Base-by-base conservation (phyloP, 768 basidiomycete genomes). In the Lactarius indigo region DNA sequence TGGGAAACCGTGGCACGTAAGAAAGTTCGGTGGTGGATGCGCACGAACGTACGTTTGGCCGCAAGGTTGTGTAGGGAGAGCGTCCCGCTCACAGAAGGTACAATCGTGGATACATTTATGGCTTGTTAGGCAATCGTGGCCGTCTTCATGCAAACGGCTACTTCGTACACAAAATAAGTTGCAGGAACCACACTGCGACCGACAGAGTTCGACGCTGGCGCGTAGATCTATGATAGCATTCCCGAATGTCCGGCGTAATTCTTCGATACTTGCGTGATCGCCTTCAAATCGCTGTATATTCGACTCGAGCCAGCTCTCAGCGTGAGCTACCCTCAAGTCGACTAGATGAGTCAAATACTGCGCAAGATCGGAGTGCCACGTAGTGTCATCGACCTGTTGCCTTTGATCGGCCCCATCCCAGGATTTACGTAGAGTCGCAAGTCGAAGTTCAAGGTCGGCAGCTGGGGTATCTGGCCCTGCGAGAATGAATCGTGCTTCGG, bases 91-190 rank as follows among this genome's bases (percentile, higher is more conserved):
- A 42, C 73, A 73, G 64, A 80, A 84, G 50, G 79, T 76, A 64
- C 86, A 86, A n/a, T 61, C 26, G 37, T 78, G 77, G 10, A 66
- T 62, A 61, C 86, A 88, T 4, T 68, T 33, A 68, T 87, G 87
- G 30, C 75, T 69, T 0, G 87, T 83, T 31, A 73, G 73, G 64
- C 86, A 88, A 59, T 85, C 74, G 66, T 88, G 86, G 1, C 52
- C 66, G 3, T 71, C 73, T 12, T 79, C 77, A 64, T 88, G 87
- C n/a, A 74, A 76, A 5, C 80, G 79, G 2, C 23, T 50, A 58
- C 75, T 75, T 31, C 76, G 78, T 8, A 86, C 59, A 68, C 87
- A 88, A n/a, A 74, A 66, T 3, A 87, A 73, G 47, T 82, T 78
- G 71, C 87, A 88, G 3, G 61, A 61, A 0, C 65, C 66, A 66